phyloP scores from a whole-genome alignment of 768 basidiomycete genomes.

The Leccinum aurantiacum region DNA sequence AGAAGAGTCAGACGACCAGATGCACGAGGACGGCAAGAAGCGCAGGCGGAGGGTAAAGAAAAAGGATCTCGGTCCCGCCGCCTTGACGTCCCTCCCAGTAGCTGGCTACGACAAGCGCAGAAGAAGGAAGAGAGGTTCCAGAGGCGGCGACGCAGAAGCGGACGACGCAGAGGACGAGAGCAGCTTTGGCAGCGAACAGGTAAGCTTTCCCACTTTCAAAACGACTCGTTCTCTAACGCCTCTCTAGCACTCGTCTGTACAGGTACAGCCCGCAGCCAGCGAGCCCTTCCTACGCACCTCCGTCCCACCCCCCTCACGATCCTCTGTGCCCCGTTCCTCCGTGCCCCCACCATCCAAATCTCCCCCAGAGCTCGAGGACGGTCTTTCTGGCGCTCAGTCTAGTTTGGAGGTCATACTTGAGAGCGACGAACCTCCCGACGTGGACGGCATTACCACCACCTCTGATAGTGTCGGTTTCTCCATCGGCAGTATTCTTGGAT shows the following conservation, averaged over 20 bases:
- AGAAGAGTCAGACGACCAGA: constrained; percentile 65
- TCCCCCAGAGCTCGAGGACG: constrained; percentile 18
- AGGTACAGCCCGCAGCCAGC: constrained; percentile 36
- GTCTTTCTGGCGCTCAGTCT: constrained; percentile 43
- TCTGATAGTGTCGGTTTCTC: constrained; percentile 37
- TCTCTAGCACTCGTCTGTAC: constrained; percentile 27
- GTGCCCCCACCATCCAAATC: constrained; percentile 40
- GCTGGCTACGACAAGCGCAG: constrained; percentile 62
- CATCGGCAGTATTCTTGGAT: constrained; percentile 47
- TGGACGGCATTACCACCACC: constrained; percentile 28
- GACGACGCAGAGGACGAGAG: constrained; percentile 48
- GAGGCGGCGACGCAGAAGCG: constrained; percentile 37
- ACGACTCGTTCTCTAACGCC: constrained; percentile 5
- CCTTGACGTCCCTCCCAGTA: constrained; percentile 65
- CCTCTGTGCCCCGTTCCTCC: constrained; percentile 40
- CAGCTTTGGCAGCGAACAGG: constrained; percentile 40
- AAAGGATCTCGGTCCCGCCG: constrained; percentile 52
- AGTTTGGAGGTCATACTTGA: constrained; percentile 66
- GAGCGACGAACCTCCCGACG: constrained; percentile 49
- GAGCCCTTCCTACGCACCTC: constrained; percentile 35
- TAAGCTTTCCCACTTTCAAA: constrained; percentile 32
- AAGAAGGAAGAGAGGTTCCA: constrained; percentile 51
- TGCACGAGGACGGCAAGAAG: constrained; percentile 51
- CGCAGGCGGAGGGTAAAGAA: constrained; percentile 52
- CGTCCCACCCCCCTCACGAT: constrained; percentile 37